phyloP scores from a whole-genome alignment of 1,139 yeast species.

The Hemisphaericaspora xylofermentans region DNA sequence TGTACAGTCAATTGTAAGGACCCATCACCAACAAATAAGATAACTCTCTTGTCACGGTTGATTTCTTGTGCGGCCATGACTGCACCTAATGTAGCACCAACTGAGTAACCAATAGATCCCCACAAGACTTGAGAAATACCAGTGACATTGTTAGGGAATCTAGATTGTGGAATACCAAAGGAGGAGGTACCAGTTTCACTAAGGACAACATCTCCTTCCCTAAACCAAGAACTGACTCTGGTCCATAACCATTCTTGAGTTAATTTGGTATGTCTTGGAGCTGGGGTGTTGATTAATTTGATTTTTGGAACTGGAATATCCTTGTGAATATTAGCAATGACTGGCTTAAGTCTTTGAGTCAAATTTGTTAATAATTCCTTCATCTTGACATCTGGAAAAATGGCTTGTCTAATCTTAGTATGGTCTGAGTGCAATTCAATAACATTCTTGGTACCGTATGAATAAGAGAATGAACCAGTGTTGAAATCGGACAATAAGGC shows the following conservation, averaged over 20 bases:
- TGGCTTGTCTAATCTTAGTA: slow-evolving; percentile 73
- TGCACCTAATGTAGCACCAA: slow-evolving; percentile 85
- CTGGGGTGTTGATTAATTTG: slow-evolving; percentile 34
- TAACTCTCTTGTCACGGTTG: slow-evolving; percentile 67
- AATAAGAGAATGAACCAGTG: slow-evolving; percentile 85
- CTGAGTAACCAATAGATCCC: slow-evolving; percentile 90
- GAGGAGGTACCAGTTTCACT: slow-evolving; percentile 92
- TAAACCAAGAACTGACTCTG: slow-evolving; percentile 68
- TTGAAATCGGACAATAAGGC: slow-evolving; percentile 84
- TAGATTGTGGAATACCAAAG: slow-evolving; percentile 78
- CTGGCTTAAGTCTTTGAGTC: slow-evolving; percentile 34
- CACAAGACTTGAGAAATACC: slow-evolving; percentile 89
- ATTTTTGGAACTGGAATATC: slow-evolving; percentile 50
- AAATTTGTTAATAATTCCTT: slow-evolving; percentile 60
- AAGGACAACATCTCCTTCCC: slow-evolving; percentile 76
- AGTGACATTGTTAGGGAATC: slow-evolving; percentile 68
- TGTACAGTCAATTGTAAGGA: slow-evolving; percentile 86
- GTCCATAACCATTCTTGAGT: slow-evolving; percentile 85
- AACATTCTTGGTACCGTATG: slow-evolving; percentile 74
- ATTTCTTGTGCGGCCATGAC: slow-evolving; percentile 79
- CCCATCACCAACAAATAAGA: slow-evolving; percentile 87
- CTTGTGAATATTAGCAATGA: slow-evolving; percentile 32
- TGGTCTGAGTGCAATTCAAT: slow-evolving; percentile 90
- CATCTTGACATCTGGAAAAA: slow-evolving; percentile 79
- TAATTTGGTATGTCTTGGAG: slow-evolving; percentile 31